Conservation (phyloP, 441 rosid genomes). For the Dalechampia spathulata region DNA sequence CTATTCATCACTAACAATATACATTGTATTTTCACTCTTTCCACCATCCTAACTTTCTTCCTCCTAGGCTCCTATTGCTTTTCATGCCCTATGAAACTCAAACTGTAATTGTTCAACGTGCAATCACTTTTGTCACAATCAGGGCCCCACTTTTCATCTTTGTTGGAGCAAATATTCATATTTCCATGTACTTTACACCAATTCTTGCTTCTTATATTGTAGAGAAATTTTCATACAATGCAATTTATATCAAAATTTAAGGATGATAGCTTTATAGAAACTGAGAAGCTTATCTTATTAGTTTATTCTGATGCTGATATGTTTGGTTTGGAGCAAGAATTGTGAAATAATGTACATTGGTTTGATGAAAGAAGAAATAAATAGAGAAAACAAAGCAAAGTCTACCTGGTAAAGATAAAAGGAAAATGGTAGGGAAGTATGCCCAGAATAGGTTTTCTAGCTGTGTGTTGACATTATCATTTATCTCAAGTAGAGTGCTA, state of each 20-base stretch:
- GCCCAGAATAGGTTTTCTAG: neutral
- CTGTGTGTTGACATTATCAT: neutral
- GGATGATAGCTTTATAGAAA: neutral
- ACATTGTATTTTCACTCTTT: too few species aligned
- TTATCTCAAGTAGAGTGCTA: neutral
- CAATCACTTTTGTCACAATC: neutral
- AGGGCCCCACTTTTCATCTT: neutral
- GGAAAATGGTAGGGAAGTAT: neutral
- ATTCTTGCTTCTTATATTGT: neutral
- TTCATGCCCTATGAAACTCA: neutral
- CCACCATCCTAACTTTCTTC: too few species aligned
- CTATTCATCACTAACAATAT: too few species aligned
- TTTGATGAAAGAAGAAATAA: neutral
- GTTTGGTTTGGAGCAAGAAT: neutral
- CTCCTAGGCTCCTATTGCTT: neutral
- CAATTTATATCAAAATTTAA: neutral
- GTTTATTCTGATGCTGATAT: neutral
- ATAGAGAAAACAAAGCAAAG: neutral
- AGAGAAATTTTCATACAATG: too few species aligned
- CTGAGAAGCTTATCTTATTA: neutral
- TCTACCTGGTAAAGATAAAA: neutral
- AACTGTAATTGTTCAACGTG: neutral
- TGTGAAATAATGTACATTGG: neutral
- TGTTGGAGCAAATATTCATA: neutral
- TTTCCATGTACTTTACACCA: neutral